Evolutionary conservation across 2,329 filamentous ascomycete species (phyloP).

Genomic region (Hypoxylon sp.): DNA sequence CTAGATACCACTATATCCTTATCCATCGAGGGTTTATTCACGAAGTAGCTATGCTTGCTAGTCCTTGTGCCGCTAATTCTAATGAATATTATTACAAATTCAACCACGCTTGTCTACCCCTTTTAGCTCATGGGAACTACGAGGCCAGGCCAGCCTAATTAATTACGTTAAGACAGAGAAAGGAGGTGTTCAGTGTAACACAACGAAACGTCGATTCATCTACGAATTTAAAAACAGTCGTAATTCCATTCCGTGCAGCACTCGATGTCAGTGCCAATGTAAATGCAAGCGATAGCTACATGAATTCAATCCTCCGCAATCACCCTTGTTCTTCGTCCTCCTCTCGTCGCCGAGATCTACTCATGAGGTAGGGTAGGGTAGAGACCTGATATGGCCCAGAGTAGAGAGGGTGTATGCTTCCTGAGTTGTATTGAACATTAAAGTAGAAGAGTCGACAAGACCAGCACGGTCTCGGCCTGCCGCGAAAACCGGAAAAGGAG

Average conservation of each 20-base stretch:
- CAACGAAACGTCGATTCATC: neutral
- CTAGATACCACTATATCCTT: neutral
- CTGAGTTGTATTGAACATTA: neutral
- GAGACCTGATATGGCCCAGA: neutral
- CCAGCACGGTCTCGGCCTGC: no score
- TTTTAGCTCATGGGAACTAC: neutral
- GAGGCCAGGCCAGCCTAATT: neutral
- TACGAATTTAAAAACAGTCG: neutral
- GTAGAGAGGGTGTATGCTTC: neutral
- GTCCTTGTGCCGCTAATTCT: neutral
- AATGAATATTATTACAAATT: neutral
- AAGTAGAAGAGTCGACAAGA: no score
- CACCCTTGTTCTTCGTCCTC: neutral
- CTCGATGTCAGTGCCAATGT: neutral
- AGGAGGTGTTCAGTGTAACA: neutral
- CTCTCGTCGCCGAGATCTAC: neutral
- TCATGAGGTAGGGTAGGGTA: neutral
- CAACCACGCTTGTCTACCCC: neutral
- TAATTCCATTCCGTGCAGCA: neutral
- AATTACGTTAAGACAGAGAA: neutral
- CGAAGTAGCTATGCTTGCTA: neutral
- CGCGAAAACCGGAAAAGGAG: no score
- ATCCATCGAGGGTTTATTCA: neutral
- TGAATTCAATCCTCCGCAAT: neutral
- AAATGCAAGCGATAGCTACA: neutral